Conservation (phyloP, 129 eudicot genomes). For the Heracleum sosnowskyi region DNA sequence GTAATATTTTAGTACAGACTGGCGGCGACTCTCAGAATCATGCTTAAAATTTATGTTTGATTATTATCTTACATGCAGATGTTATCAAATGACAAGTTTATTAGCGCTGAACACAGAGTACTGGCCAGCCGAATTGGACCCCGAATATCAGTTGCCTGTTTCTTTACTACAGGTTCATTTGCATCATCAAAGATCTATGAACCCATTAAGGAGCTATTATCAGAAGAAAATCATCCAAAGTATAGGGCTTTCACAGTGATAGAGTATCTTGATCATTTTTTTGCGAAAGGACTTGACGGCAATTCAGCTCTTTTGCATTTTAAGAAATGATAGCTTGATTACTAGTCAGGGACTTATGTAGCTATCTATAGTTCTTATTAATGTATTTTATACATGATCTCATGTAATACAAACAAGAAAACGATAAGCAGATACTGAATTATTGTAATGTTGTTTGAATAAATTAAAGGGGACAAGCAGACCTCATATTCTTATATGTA, state of each 20-base stretch:
- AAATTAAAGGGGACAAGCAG: not conserved
- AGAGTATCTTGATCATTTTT: slow-evolving; percentile 17
- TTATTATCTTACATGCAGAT: slow-evolving; percentile 14
- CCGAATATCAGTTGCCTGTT: slow-evolving; percentile 32
- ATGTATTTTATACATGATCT: not conserved
- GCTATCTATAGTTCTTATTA: not conserved
- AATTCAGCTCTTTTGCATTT: slow-evolving; percentile 21
- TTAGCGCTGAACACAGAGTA: slow-evolving; percentile 1
- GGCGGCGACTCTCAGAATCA: not conserved
- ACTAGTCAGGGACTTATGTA: not conserved
- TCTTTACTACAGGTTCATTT: slow-evolving; percentile 18
- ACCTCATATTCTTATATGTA: not conserved
- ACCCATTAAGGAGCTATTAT: slow-evolving; percentile 16
- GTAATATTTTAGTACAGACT: not conserved
- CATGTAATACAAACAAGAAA: not conserved
- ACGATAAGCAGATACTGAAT: not conserved
- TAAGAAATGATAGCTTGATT: not conserved
- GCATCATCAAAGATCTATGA: slow-evolving; percentile 14
- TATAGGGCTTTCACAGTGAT: slow-evolving; percentile 25
- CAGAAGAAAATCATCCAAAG: slow-evolving; percentile 22
- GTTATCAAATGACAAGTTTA: slow-evolving; percentile 20
- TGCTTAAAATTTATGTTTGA: not conserved
- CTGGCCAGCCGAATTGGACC: slow-evolving; percentile 23
- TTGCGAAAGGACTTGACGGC: slow-evolving; percentile 19
- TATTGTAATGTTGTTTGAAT: not conserved